Conservation (phyloP, 2,329 filamentous ascomycete species). For the Colletotrichum sp. region DNA sequence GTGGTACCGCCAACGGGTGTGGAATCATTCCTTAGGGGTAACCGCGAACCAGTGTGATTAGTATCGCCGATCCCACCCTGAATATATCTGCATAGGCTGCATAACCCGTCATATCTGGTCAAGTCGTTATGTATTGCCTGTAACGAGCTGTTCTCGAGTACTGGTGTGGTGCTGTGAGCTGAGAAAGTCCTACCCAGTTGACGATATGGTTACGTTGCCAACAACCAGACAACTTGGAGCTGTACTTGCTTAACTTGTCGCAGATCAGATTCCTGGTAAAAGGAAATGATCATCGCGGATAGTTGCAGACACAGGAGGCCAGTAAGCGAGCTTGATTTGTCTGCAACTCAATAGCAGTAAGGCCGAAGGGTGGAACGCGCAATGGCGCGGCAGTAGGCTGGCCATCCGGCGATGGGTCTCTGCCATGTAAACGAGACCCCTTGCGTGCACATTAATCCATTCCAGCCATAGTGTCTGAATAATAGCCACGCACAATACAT, state of each 20-base stretch:
- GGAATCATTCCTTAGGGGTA: background rate
- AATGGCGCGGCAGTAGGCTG: background rate
- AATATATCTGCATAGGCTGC: background rate
- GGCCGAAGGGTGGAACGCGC: background rate
- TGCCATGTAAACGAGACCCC: background rate
- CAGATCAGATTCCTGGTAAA: background rate
- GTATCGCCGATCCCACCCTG: background rate
- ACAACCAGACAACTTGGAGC: background rate
- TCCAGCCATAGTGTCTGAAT: background rate
- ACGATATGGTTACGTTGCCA: background rate
- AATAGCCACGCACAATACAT: background rate
- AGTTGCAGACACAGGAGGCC: background rate
- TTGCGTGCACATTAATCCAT: background rate
- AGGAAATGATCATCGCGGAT: background rate
- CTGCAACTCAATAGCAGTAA: background rate
- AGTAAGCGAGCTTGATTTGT: background rate
- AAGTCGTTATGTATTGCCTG: background rate
- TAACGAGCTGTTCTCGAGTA: background rate
- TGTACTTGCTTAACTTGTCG: background rate
- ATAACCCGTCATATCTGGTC: background rate
- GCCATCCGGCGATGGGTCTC: background rate
- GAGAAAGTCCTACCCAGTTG: background rate
- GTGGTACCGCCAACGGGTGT: background rate
- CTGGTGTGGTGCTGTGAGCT: background rate
- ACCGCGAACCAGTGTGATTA: background rate